Evolutionary conservation across 768 basidiomycete species (phyloP), one percentile per base, ranked within the genome.

Genomic region (Gloeophyllum trabeum): DNA sequence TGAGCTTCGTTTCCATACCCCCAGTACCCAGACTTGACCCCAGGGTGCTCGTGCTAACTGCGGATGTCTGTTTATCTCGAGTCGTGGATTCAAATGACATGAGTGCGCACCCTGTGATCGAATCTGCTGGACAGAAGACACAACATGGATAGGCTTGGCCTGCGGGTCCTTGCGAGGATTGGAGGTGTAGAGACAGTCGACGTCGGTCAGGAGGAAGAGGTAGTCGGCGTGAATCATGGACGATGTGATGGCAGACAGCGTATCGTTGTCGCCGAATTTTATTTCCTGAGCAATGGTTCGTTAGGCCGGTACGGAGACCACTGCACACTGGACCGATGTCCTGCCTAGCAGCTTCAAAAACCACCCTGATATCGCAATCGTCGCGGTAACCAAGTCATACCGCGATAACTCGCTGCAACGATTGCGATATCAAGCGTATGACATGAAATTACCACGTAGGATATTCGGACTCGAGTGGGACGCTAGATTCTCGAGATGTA

Each of bases 191-290:
- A 99, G 60, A 3, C 90, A 89, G 46, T 97, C 92, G 4, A 99
- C 96, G 51, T 99, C 96, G 2, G 96, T 99, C 26, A 98, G 66
- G 2, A 99, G 73, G 60, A 98, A 97, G 7, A 98, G 77, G 58
- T 92, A 99, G 60, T 98, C 94, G 14, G 96, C 96, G 49, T 94
- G 89, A 20, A 98, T 82, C 87, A 99, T 98, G 5, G 89, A 88
- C 3, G 92, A 83, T 1, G 96, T 93, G 46, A 99, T 93, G 16
- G 96, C 96, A 30, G 94, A 97, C 14, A 99, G 67, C 0, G 94
- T 97, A 58, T 99, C 96, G 59, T 98, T 98, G 64, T 98, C 96
- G 38, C 96, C 96, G 51, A 99, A 99, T 86, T 92, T 94, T 48
- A 99, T 98, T 82, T 99, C 96, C 90, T 93, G 54, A 5, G 6